Base-by-base conservation (phyloP, 1,139 yeast genomes). In the Candida pseudoviswanathii region DNA sequence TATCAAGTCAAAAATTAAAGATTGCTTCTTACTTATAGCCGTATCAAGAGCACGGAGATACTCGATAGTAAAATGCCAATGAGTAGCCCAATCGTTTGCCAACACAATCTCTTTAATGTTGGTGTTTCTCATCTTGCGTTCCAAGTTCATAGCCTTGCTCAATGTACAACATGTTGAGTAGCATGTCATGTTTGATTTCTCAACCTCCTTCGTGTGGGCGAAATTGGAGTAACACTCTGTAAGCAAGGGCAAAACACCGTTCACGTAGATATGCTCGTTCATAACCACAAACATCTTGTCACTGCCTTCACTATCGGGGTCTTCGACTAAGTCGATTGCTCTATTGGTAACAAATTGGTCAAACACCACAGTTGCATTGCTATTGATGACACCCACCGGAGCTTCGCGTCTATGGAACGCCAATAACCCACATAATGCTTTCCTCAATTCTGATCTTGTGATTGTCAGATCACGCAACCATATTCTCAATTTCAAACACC, bases 1-100 rank as follows among this genome's bases (percentile, higher is more conserved):
- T 33, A 90, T 80, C 43, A 89, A 68, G 62, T 90, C 96, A 65
- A 87, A 92, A 4, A 89, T 80, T 45, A 85, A 83, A 47, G 89
- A 86, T 62, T 90, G 96, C 37, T 85, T 76, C 59, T 83, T 84
- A 8, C 86, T 74, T 46, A 82, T 81, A 8, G 69, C 70, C 29
- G 80, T 81, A 50, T 81, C 86, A 10, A 84, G 70, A 36, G 75
- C 80, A 9, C 75, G 68, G 33, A 87, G 62, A 45, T 82, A 86
- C 21, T 80, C 84, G 2, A 80, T 78, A 0, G 85, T 74, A 27
- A 88, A 58, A 47, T 81, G 78, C 92, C 95, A 89, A 61, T 84
- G 89, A 9, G 84, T 77, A 0, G 88, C 85, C 96, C 96, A 89
- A 58, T 86, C 86, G 38, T 72, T 77, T 6, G 73, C 78, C 36